Conservation (phyloP, 371 early-diverging fungal genomes). For the Saksenaea vasiformis region DNA sequence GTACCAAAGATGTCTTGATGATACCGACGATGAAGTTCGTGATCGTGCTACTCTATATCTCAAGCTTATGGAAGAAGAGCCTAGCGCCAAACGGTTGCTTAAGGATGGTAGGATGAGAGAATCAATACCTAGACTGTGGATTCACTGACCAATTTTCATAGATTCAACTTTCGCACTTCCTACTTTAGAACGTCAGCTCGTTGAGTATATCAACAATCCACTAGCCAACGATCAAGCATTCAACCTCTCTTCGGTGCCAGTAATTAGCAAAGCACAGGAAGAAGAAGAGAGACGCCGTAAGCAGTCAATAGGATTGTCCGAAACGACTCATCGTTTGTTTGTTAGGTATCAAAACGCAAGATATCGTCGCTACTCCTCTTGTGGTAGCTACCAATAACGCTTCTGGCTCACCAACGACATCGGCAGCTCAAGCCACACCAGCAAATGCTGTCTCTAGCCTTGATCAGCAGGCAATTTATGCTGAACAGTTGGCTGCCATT, state of each 20-base stretch:
- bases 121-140: background rate
- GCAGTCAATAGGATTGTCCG: constrained; percentile 4
- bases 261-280: constrained; percentile 83
- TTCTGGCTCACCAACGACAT: constrained; percentile 20
- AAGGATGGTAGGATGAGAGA: constrained; percentile 52
- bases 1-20: constrained; percentile 85
- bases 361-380: constrained; percentile 34
- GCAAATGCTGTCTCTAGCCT: constrained; percentile 38
- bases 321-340: background rate
- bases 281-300: constrained; percentile 59
- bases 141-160: constrained; percentile 17
- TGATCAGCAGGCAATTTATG: constrained; percentile 74
- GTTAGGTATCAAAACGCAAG: constrained; percentile 29
- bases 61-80: constrained; percentile 71
- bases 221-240: constrained; percentile 68
- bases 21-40: constrained; percentile 97
- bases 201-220: constrained; percentile 76
- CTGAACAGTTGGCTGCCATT: constrained; percentile 73
- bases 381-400: constrained; percentile 20
- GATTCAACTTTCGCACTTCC: constrained; percentile 87
- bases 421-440: constrained; percentile 27
- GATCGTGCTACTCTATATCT: constrained; percentile 94
- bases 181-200: constrained; percentile 84
- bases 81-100: constrained; percentile 59
- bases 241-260: constrained; percentile 78